Evolutionary conservation across 2,329 filamentous ascomycete species (phyloP).

Genomic region (Nigrograna mackinnonii): DNA sequence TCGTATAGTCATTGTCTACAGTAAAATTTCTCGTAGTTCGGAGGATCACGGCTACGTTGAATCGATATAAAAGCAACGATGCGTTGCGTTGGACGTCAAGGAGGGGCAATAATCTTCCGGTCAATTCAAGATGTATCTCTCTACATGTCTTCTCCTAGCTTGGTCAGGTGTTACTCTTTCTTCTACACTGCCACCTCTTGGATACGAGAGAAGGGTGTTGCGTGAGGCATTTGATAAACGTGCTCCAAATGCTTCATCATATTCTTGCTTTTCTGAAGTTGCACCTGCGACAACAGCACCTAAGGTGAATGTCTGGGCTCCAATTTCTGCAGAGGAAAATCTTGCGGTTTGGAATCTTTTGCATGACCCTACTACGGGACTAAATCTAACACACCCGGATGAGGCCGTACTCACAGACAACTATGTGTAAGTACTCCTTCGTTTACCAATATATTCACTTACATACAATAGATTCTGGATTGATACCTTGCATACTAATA

Average conservation of each 20-base stretch:
- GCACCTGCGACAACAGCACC: constrained; percentile 32
- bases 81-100: neutral
- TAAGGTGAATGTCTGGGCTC: constrained; percentile 47
- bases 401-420: constrained; percentile 49
- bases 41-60: neutral
- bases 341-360: constrained; percentile 49
- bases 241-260: constrained; percentile 10
- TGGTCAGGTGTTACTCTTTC: constrained; percentile 1
- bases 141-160: neutral
- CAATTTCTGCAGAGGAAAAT: constrained; percentile 48
- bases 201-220: constrained; percentile 23
- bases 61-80: neutral
- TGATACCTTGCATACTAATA: constrained; percentile 55
- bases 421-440: constrained; percentile 33
- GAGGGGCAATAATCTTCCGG: neutral
- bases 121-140: neutral
- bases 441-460: neutral
- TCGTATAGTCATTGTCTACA: neutral
- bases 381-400: constrained; percentile 50
- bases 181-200: constrained; percentile 20
- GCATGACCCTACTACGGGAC: constrained; percentile 42
- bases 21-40: neutral
- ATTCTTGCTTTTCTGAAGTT: constrained; percentile 15
- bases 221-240: constrained; percentile 20
- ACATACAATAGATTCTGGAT: constrained; percentile 40